Conservation (phyloP, 306 rosid species). For the Bauhinia variegata region DNA sequence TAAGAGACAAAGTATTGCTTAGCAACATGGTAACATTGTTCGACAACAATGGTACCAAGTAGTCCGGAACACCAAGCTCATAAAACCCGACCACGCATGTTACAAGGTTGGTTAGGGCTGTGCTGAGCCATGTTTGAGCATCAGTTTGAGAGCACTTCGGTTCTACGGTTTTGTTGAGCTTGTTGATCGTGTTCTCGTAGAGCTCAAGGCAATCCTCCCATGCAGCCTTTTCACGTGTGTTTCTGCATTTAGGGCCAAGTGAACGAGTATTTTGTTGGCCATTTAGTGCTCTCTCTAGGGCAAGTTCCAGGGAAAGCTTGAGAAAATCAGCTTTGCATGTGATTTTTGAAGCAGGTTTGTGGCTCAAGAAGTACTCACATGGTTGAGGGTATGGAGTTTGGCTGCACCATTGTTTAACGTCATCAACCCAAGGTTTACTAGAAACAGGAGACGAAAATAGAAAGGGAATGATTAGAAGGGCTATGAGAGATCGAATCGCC, state of each 20-base stretch:
- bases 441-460: slow-evolving; percentile 29
- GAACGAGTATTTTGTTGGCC: slow-evolving; percentile 44
- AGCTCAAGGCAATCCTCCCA: slow-evolving; percentile 77
- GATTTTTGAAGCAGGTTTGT: slow-evolving; percentile 36
- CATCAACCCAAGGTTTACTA: slow-evolving; percentile 35
- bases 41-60: slow-evolving; percentile 48
- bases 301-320: slow-evolving; percentile 50
- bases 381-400: slow-evolving; percentile 82
- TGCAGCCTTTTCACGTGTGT: slow-evolving; percentile 53
- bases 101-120: slow-evolving; percentile 76
- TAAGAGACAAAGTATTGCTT: slow-evolving; percentile 65
- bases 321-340: slow-evolving; percentile 63
- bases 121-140: slow-evolving; percentile 74
- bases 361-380: slow-evolving; percentile 63
- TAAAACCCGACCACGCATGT: slow-evolving; percentile 63
- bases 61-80: slow-evolving; percentile 56
- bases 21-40: slow-evolving; percentile 64
- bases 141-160: slow-evolving; percentile 52
- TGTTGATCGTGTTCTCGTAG: slow-evolving; percentile 50
- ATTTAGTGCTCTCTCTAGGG: slow-evolving; percentile 51
- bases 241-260: slow-evolving; percentile 54
- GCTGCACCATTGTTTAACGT: slow-evolving; percentile 66
- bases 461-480: slow-evolving; percentile 33
- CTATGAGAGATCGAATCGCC: not conserved
- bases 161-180: slow-evolving; percentile 50